phyloP scores from a whole-genome alignment of 176 grass and related monocot species.

The Elaeis guineensis region DNA sequence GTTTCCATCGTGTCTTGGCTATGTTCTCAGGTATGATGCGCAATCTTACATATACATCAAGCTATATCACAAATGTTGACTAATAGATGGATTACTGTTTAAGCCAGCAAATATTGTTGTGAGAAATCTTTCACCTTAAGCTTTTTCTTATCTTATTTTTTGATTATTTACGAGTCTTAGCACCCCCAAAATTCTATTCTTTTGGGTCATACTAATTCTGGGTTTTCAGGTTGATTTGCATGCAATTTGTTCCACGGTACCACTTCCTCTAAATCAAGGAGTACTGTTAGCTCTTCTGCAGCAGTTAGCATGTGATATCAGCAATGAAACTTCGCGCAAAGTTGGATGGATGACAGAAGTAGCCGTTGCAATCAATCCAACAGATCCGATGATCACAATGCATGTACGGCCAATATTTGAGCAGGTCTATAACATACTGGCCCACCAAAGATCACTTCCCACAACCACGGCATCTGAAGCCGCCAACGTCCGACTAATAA shows the following conservation, averaged over 20 bases:
- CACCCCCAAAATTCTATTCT: no score
- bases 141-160: no score
- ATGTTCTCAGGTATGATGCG: slow-evolving; percentile 59
- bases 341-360: slow-evolving; percentile 75
- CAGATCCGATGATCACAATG: slow-evolving; percentile 46
- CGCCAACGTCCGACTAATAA: slow-evolving; percentile 43
- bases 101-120: no score
- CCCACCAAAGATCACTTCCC: slow-evolving; percentile 42
- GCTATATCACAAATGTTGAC: no score
- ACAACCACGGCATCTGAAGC: slow-evolving; percentile 30
- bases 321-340: slow-evolving; percentile 54
- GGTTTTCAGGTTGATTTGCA: slow-evolving; percentile 73
- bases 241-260: slow-evolving; percentile 45
- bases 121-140: no score
- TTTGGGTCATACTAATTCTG: no score
- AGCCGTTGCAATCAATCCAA: slow-evolving; percentile 56
- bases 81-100: no score
- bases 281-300: slow-evolving; percentile 89
- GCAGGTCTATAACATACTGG: slow-evolving; percentile 54
- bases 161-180: no score
- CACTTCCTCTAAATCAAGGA: slow-evolving; percentile 67
- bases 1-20: slow-evolving; percentile 88
- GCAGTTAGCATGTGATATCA: slow-evolving; percentile 75
- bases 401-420: slow-evolving; percentile 88
- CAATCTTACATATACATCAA: no score